A percentile compares a stretch with the other conserved stretches of the same genome.
Evolutionary conservation across 2,329 filamentous ascomycete species (phyloP).

Genomic region (Apiospora aurea): DNA sequence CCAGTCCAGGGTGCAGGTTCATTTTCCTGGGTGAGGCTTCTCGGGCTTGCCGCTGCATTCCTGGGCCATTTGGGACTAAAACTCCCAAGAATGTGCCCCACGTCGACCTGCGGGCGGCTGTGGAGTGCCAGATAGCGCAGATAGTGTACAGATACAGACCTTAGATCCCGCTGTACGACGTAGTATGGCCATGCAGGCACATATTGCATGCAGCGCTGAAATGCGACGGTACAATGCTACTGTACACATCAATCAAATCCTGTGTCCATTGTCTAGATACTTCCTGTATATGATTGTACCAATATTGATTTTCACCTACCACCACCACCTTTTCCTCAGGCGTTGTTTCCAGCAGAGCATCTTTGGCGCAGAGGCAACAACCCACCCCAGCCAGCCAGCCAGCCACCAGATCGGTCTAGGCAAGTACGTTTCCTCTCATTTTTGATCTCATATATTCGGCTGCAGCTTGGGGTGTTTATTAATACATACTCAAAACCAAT

Average conservation of each 20-base stretch:
- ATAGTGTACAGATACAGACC: not conserved
- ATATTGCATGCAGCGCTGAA: not conserved
- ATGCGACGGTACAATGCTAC: not conserved
- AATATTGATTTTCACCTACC: not conserved
- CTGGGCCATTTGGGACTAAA: not conserved
- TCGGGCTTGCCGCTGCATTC: conserved; percentile 11
- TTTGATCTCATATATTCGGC: too few relatives aligned
- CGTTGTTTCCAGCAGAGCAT: not conserved
- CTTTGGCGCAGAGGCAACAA: not conserved
- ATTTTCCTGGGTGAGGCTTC: conserved; percentile 12
- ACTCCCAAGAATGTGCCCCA: not conserved
- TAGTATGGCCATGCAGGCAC: not conserved
- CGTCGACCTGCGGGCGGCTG: not conserved
- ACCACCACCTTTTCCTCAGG: not conserved
- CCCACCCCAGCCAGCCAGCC: not conserved
- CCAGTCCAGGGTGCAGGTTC: not conserved
- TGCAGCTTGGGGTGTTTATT: too few relatives aligned
- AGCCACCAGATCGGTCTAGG: too few relatives aligned
- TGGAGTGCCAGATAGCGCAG: not conserved
- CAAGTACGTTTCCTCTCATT: too few relatives aligned
- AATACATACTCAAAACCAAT: too few relatives aligned
- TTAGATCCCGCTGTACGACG: not conserved
- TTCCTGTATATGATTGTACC: not conserved
- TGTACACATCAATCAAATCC: not conserved
- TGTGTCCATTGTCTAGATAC: not conserved